These are phyloP conservation scores for Phenoliferia sp. DNA, from an alignment of 1,284 basidiomycete genomes.

Conservation along the genomic window DNA sequence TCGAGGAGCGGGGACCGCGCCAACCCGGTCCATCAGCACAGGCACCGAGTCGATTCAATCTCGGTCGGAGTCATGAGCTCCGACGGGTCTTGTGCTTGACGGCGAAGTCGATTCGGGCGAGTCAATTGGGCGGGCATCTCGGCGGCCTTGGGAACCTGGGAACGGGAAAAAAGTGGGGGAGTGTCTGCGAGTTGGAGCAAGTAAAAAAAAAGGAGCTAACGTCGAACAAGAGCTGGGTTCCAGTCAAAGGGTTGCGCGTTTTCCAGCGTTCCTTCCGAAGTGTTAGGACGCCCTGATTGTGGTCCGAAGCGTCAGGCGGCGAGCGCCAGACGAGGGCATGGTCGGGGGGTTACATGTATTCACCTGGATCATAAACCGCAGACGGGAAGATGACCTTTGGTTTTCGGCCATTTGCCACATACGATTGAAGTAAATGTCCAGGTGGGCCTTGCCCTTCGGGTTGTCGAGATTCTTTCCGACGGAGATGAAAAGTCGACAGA, in stretches of 20 bases:
- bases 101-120: constrained; percentile 78
- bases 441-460: constrained; percentile 72
- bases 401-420: constrained; percentile 77
- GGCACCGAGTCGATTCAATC: constrained; percentile 43
- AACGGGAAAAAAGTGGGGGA: constrained; percentile 22
- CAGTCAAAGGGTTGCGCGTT: constrained; percentile 63
- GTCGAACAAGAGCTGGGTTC: constrained; percentile 83
- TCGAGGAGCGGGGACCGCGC: constrained; percentile 54
- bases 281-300: constrained; percentile 78
- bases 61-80: too few relatives aligned
- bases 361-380: constrained; percentile 93
- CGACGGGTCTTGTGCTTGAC: constrained; percentile 69
- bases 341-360: constrained; percentile 35
- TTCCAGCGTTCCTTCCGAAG: constrained; percentile 79
- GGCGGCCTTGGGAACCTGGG: constrained; percentile 65
- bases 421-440: constrained; percentile 88
- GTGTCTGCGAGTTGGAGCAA: not conserved
- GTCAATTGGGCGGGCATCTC: constrained; percentile 69
- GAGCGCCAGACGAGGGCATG: not conserved
- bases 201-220: constrained; percentile 66
- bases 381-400: constrained; percentile 70
- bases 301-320: constrained; percentile 5
- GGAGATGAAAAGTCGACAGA: constrained; percentile 87
- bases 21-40: constrained; percentile 58
- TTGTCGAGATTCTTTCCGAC: constrained; percentile 75